Conservation (phyloP, 352 stramenopile species). For the Phytophthora brassicae region DNA sequence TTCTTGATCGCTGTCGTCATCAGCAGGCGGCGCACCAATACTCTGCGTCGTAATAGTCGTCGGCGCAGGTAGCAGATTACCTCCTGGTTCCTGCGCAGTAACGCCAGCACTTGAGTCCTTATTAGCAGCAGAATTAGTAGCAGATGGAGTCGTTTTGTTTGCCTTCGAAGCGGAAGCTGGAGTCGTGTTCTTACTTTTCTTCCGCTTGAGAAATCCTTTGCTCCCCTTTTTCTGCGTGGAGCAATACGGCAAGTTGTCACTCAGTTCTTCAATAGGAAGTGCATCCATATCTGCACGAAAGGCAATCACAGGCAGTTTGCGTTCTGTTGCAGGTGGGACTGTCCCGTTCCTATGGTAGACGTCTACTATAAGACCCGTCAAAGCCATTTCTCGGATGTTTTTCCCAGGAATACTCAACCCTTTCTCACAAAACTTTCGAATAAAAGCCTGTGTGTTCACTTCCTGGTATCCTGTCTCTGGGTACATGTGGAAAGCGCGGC, state of each 20-base stretch:
- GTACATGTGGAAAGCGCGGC: slow-evolving; percentile 86
- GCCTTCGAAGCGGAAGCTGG: slow-evolving; percentile 10
- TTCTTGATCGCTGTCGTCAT: slow-evolving; percentile 33
- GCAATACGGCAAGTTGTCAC: slow-evolving; percentile 77
- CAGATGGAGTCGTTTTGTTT: not conserved
- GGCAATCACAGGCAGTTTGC: slow-evolving; percentile 84
- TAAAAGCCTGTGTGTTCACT: slow-evolving; percentile 82
- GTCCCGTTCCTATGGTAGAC: slow-evolving; percentile 79
- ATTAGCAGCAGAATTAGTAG: slow-evolving; percentile 10
- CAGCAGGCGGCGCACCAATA: slow-evolving; percentile 23
- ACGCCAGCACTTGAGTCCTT: slow-evolving; percentile 19
- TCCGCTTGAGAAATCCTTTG: slow-evolving; percentile 63
- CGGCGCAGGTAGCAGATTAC: slow-evolving; percentile 18
- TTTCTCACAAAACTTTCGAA: slow-evolving; percentile 82
- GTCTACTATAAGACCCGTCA: slow-evolving; percentile 90
- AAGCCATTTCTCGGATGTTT: slow-evolving; percentile 76
- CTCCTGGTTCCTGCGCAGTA: slow-evolving; percentile 14
- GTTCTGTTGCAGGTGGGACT: slow-evolving; percentile 47
- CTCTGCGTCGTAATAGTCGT: slow-evolving; percentile 31
- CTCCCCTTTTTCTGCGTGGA: slow-evolving; percentile 64
- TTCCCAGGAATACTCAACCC: slow-evolving; percentile 74
- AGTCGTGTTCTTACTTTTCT: slow-evolving; percentile 56
- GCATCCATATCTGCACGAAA: slow-evolving; percentile 97
- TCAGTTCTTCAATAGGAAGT: slow-evolving; percentile 89
- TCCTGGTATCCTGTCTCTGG: slow-evolving; percentile 93